Evolutionary conservation across 1,284 basidiomycete species (phyloP).

Genomic region (Ustilago hordei): DNA sequence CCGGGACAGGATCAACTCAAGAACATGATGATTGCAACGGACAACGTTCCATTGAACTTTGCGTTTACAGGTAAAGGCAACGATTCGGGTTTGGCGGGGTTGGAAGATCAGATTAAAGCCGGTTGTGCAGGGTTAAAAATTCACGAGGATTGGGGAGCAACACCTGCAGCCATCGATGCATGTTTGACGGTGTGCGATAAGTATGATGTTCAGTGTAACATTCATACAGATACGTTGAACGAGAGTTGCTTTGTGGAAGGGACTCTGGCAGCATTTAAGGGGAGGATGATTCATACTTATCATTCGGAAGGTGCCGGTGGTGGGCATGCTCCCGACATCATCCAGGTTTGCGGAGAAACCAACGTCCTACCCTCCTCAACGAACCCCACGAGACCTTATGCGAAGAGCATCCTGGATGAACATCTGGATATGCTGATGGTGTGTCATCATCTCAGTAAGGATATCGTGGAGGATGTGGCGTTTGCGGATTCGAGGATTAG

Average conservation of each 20-base stretch:
- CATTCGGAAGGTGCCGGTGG: constrained; percentile 73
- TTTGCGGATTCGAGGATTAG: constrained; percentile 98
- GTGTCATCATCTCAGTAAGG: constrained; percentile 68
- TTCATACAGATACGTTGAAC: constrained; percentile 88
- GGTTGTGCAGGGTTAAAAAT: constrained; percentile 93
- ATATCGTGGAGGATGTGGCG: constrained; percentile 84
- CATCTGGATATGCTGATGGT: constrained; percentile 99
- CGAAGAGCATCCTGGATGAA: constrained; percentile 93
- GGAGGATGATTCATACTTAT: constrained; percentile 89
- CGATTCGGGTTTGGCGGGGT: constrained; percentile 78
- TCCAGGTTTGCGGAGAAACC: constrained; percentile 87
- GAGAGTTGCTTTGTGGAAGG: constrained; percentile 84
- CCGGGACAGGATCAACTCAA: constrained; percentile 71
- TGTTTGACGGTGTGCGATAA: constrained; percentile 85
- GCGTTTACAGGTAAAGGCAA: constrained; percentile 84
- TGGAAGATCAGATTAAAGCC: constrained; percentile 86
- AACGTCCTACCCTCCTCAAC: constrained; percentile 98
- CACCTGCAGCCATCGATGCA: constrained; percentile 84
- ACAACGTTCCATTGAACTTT: constrained; percentile 90
- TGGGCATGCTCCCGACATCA: constrained; percentile 97
- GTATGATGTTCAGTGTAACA: constrained; percentile 96
- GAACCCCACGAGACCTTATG: constrained; percentile 93
- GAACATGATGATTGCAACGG: constrained; percentile 75
- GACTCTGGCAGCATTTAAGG: constrained; percentile 91
- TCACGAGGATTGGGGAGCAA: constrained; percentile 98